A percentile compares a stretch with the other conserved stretches of the same genome.
These are phyloP conservation scores for Flueggea neowawraea DNA, from an alignment of 441 rosid species.

Conservation along the genomic window DNA sequence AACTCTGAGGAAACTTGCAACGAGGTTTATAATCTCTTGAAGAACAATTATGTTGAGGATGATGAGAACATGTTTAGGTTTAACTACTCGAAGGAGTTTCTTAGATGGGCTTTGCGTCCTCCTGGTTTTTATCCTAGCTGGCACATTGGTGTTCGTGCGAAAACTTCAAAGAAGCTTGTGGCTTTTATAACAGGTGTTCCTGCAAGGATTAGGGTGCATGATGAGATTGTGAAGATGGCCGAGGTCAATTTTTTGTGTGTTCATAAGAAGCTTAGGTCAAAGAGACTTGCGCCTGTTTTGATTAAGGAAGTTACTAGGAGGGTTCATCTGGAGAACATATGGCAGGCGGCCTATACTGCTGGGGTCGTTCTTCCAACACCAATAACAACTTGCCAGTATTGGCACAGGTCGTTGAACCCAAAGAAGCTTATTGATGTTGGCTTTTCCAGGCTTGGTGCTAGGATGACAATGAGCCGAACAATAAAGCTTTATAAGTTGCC, in stretches of 20 bases:
- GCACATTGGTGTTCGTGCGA: slow-evolving; percentile 93
- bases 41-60: slow-evolving; percentile 63
- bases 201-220: slow-evolving; percentile 69
- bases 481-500: slow-evolving; percentile 83
- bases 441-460: slow-evolving; percentile 83
- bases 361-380: slow-evolving; percentile 96
- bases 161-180: slow-evolving; percentile 74
- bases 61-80: slow-evolving; percentile 97
- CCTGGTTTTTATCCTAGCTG: slow-evolving; percentile 94
- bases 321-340: slow-evolving; percentile 81
- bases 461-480: slow-evolving; percentile 95
- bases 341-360: slow-evolving; percentile 96
- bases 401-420: slow-evolving; percentile 96
- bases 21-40: slow-evolving; percentile 65
- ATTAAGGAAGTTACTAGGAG: slow-evolving; percentile 89
- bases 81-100: slow-evolving; percentile 96
- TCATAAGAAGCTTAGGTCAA: slow-evolving; percentile 90
- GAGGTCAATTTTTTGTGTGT: slow-evolving; percentile 92
- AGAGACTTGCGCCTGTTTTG: slow-evolving; percentile 90
- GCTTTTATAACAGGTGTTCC: slow-evolving; percentile 94
- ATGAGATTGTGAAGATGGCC: slow-evolving; percentile 64
- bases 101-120: slow-evolving; percentile 84
- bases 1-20: slow-evolving; percentile 55
- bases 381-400: slow-evolving; percentile 83
- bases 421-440: slow-evolving; percentile 97